Evolutionary conservation across 2,329 filamentous ascomycete species (phyloP).

Genomic region (Sclerotinia spermophila): DNA sequence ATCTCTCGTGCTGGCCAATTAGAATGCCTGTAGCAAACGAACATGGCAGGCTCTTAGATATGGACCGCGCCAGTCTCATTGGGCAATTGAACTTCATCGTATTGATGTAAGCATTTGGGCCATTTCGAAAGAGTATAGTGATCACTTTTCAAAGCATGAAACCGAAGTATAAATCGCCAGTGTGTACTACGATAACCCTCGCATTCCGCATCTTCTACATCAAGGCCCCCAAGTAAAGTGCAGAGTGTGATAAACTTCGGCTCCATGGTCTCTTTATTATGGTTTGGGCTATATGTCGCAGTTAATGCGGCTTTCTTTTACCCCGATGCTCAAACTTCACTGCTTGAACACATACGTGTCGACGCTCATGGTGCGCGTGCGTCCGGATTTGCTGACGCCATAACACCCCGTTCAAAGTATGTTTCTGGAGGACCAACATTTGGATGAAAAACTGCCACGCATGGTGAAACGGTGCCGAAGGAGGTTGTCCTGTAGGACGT

Average conservation of each 20-base stretch:
- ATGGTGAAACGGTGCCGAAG: slow-evolving; percentile 56
- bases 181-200: background rate
- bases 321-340: slow-evolving; percentile 24
- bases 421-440: slow-evolving; percentile 48
- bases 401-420: slow-evolving; percentile 54
- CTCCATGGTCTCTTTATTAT: background rate
- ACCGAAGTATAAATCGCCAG: background rate
- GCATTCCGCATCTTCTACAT: background rate
- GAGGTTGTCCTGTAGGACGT: slow-evolving; percentile 49
- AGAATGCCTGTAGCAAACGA: background rate
- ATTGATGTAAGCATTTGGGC: background rate
- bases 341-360: slow-evolving; percentile 28
- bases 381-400: slow-evolving; percentile 48
- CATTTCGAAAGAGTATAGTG: background rate
- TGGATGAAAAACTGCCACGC: slow-evolving; percentile 47
- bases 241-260: background rate
- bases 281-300: background rate
- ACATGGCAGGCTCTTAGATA: background rate
- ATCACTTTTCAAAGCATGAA: background rate
- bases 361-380: slow-evolving; percentile 27
- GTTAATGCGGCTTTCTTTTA: slow-evolving; percentile 24
- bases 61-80: background rate
- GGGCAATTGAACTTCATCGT: background rate
- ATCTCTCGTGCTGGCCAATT: background rate
- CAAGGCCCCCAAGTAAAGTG: background rate